These are phyloP conservation scores for Yamadazyma diospyri DNA, from an alignment of 1,139 yeast genomes.

Conservation along the genomic window DNA sequence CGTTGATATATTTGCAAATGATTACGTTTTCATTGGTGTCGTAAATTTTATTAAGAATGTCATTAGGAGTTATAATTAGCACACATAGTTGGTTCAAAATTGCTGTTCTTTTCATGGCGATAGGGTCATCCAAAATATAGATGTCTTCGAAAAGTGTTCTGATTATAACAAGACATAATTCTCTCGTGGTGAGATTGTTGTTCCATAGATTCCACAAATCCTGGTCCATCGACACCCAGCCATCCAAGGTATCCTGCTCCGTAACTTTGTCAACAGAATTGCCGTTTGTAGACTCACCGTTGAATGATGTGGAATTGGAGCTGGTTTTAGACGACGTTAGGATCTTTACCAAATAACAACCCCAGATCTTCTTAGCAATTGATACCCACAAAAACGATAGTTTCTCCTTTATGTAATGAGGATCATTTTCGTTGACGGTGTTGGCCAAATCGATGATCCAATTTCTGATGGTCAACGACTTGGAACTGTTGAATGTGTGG, in stretches of 20 bases:
- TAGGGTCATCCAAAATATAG: conserved; percentile 87
- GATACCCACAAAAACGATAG: conserved; percentile 89
- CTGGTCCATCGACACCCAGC: conserved; percentile 91
- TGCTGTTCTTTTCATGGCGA: conserved; percentile 78
- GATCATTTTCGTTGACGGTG: conserved; percentile 61
- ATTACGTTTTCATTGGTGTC: conserved; percentile 66
- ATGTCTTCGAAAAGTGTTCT: conserved; percentile 91
- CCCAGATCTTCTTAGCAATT: conserved; percentile 93
- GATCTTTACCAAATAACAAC: conserved; percentile 43
- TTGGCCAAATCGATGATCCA: conserved; percentile 82
- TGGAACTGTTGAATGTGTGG: conserved; percentile 57
- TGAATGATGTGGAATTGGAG: conserved; percentile 1
- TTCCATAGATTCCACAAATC: conserved; percentile 76
- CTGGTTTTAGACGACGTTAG: conserved; percentile 10
- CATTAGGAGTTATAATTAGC: conserved; percentile 73
- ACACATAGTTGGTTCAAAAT: conserved; percentile 79
- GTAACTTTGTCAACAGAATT: conserved; percentile 10
- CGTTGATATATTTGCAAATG: conserved; percentile 56
- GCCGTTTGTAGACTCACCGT: conserved; percentile 3
- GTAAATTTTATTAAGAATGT: conserved; percentile 61
- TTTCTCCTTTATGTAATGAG: conserved; percentile 88
- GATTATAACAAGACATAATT: conserved; percentile 70
- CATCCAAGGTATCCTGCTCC: conserved; percentile 50
- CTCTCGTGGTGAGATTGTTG: conserved; percentile 58
- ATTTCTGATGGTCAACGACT: conserved; percentile 63